A percentile compares a stretch with the other conserved stretches of the same genome.
Evolutionary conservation across 345 rosid genomes (phyloP).

Genomic region (sweet orange (Citrus sinensis)): DNA sequence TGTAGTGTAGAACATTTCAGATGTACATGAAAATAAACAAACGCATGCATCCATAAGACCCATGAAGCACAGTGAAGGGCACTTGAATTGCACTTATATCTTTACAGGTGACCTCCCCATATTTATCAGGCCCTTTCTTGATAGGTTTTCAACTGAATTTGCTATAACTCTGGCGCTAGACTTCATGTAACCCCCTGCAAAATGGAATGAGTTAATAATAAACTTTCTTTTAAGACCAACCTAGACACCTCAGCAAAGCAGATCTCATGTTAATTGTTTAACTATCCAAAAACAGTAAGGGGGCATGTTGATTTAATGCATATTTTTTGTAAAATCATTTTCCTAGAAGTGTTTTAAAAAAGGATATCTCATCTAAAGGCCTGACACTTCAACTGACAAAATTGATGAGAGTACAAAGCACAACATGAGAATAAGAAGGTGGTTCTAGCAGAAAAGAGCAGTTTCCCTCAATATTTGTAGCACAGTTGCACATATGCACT

Average conservation of each 20-base stretch:
- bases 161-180: conserved; percentile 88
- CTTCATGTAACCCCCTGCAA: conserved; percentile 94
- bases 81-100: not conserved
- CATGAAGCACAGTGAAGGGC: not conserved
- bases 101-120: not conserved
- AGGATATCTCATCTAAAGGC: not conserved
- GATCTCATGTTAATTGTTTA: too few species aligned
- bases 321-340: too few species aligned
- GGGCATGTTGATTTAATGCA: too few species aligned
- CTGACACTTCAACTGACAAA: not conserved
- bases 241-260: too few species aligned
- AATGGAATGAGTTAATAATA: conserved; percentile 1
- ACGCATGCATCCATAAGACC: not conserved
- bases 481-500: not conserved
- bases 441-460: not conserved
- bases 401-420: not conserved
- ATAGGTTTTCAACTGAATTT: conserved; percentile 70
- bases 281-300: too few species aligned
- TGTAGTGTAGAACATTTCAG: not conserved
- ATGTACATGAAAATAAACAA: not conserved
- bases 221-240: not conserved
- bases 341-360: too few species aligned
- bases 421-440: not conserved
- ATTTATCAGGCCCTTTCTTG: conserved; percentile 54
- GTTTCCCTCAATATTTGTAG: not conserved